A percentile compares a stretch with the other conserved stretches of the same genome.
These are phyloP conservation scores for Parasarocladium wereldwijsianum DNA, from an alignment of 2,329 filamentous ascomycete genomes.

Conservation along the genomic window DNA sequence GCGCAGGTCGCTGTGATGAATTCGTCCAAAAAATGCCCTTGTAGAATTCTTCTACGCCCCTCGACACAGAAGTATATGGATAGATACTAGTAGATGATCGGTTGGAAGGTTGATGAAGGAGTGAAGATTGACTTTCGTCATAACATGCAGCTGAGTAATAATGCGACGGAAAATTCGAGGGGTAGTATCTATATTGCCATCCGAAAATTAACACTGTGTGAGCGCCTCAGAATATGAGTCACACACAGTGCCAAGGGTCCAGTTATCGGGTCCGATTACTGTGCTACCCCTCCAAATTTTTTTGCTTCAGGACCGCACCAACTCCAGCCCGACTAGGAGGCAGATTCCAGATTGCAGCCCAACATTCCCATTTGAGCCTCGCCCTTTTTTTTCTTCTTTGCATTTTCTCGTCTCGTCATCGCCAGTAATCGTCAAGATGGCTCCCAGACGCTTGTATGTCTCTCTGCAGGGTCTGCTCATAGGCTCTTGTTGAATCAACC, in stretches of 20 bases:
- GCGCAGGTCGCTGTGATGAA: not conserved
- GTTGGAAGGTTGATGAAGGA: slow-evolving; percentile 2
- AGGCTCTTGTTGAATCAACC: slow-evolving; percentile 6
- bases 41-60: too few species aligned
- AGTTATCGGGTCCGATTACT: slow-evolving; percentile 6
- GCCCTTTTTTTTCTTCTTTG: not conserved
- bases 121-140: slow-evolving; percentile 7
- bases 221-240: slow-evolving; percentile 1
- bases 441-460: slow-evolving; percentile 51
- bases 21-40: too few species aligned
- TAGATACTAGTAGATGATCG: not conserved
- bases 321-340: not conserved
- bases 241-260: slow-evolving; percentile 1
- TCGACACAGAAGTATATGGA: too few species aligned
- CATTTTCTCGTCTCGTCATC: not conserved
- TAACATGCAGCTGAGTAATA: slow-evolving; percentile 22
- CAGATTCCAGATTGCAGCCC: not conserved
- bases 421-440: slow-evolving; percentile 6
- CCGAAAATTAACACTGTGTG: slow-evolving; percentile 14
- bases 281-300: slow-evolving; percentile 8
- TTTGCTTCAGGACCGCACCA: not conserved
- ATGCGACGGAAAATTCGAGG: slow-evolving; percentile 26
- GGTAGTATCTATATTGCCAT: slow-evolving; percentile 28
- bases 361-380: slow-evolving; percentile 1
- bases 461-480: slow-evolving; percentile 1